Conservation (phyloP, 2,329 filamentous ascomycete species). For the Dendrostoma leiphaemia region DNA sequence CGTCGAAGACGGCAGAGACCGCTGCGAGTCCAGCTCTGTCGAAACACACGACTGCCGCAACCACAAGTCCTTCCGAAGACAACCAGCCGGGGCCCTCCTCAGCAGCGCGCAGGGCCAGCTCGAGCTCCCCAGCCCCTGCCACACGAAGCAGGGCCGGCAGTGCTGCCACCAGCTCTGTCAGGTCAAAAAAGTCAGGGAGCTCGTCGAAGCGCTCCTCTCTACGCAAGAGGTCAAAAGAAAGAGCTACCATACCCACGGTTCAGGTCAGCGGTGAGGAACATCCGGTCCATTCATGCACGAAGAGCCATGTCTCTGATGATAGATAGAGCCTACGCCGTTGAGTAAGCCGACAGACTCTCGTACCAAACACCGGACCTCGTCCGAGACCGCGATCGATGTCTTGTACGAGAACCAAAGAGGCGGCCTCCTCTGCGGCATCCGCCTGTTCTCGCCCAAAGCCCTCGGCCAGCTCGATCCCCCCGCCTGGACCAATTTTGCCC, state of each 20-base stretch:
- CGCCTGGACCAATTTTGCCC: constrained; percentile 75
- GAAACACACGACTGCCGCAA: neutral
- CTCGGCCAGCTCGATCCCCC: constrained; percentile 82
- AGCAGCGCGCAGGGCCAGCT: neutral
- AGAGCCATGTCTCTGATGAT: neutral
- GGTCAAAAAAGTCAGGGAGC: constrained; percentile 2
- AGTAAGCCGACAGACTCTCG: neutral
- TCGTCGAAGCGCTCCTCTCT: neutral
- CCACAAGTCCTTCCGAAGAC: neutral
- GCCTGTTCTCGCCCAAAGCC: constrained; percentile 84
- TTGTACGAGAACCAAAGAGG: constrained; percentile 96
- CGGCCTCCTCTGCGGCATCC: constrained; percentile 81
- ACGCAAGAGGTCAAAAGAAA: neutral
- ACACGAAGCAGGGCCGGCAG: constrained; percentile 4
- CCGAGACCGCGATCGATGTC: constrained; percentile 70
- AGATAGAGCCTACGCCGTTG: constrained; percentile 15
- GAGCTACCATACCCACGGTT: constrained; percentile 2
- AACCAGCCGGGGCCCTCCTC: constrained; percentile 1
- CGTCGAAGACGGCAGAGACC: neutral
- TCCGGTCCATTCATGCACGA: neutral
- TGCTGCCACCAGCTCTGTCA: neutral
- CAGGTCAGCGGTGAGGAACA: constrained; percentile 9
- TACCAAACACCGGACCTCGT: constrained; percentile 22
- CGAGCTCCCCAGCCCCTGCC: neutral
- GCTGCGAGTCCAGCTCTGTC: neutral